A percentile compares a stretch with the other conserved stretches of the same genome.
phyloP scores from a whole-genome alignment of 345 rosid species.

The Acer negundo region DNA sequence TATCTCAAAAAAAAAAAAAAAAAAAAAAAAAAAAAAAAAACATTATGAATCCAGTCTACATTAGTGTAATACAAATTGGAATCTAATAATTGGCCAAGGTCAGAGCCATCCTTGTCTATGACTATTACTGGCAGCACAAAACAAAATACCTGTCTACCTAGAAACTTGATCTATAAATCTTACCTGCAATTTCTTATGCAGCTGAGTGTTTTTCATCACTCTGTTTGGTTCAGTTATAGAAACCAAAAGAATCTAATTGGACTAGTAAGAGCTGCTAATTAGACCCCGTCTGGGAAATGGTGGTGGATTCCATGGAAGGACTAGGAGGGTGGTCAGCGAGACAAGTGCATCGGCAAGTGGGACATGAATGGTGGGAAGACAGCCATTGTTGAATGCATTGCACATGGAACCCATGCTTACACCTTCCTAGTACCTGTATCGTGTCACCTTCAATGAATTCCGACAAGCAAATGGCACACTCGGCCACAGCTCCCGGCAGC shows the following conservation, averaged over 20 bases:
- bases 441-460: conserved; percentile 69
- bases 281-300: not conserved
- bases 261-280: too few species aligned
- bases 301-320: conserved; percentile 7
- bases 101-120: not conserved
- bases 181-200: too few species aligned
- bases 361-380: conserved; percentile 65
- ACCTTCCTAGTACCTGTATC: conserved; percentile 55
- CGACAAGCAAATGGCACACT: conserved; percentile 77
- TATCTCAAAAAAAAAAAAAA: too few species aligned
- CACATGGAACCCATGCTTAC: conserved; percentile 79
- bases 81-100: not conserved
- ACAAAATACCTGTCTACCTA: not conserved
- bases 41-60: too few species aligned
- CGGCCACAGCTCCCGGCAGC: conserved; percentile 53
- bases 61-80: too few species aligned
- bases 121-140: too few species aligned
- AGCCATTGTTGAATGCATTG: conserved; percentile 70
- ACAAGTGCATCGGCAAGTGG: conserved; percentile 69
- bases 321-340: conserved; percentile 16
- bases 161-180: not conserved
- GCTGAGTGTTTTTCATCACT: too few species aligned
- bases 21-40: too few species aligned
- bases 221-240: too few species aligned
- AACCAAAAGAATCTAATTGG: too few species aligned